phyloP scores from a whole-genome alignment of 139 green algal genomes.

The Gonium pectorale region DNA sequence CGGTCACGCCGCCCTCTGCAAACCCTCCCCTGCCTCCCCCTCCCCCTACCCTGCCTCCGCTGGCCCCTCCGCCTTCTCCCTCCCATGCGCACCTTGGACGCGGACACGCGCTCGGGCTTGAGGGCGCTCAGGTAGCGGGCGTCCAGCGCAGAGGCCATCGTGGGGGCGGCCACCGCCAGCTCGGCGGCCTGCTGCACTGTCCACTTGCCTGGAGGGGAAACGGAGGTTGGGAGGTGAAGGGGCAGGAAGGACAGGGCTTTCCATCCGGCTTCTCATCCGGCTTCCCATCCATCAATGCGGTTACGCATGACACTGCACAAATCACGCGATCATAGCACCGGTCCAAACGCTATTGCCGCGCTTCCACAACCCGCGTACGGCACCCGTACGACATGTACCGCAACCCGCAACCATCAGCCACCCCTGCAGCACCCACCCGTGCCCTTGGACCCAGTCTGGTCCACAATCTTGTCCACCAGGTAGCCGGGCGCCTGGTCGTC shows the following conservation, averaged over 20 bases:
- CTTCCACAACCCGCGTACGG: no score
- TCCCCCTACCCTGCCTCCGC: background rate
- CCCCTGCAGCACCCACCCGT: conserved; percentile 68
- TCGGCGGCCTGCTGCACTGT: conserved; percentile 99
- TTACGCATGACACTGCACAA: no score
- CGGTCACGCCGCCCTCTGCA: background rate
- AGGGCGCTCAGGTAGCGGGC: conserved; percentile 90
- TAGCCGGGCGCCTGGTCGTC: conserved; percentile 81
- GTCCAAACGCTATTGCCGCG: no score
- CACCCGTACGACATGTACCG: no score
- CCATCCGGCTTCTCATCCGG: no score
- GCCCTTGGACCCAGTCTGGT: conserved; percentile 99
- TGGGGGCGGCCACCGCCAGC: conserved; percentile 92
- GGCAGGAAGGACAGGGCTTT: no score
- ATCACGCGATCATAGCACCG: no score
- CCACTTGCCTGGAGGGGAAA: conserved; percentile 90
- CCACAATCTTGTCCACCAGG: conserved; percentile 97
- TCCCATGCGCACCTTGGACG: conserved; percentile 50
- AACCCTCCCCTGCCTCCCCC: background rate
- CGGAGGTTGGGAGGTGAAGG: background rate
- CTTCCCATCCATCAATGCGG: no score
- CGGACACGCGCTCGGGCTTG: conserved; percentile 90
- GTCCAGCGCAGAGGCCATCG: conserved; percentile 95
- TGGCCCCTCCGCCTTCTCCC: no score
- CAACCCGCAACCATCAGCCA: no score